Conservation (phyloP, 345 rosid species). For the Linum tenue region DNA sequence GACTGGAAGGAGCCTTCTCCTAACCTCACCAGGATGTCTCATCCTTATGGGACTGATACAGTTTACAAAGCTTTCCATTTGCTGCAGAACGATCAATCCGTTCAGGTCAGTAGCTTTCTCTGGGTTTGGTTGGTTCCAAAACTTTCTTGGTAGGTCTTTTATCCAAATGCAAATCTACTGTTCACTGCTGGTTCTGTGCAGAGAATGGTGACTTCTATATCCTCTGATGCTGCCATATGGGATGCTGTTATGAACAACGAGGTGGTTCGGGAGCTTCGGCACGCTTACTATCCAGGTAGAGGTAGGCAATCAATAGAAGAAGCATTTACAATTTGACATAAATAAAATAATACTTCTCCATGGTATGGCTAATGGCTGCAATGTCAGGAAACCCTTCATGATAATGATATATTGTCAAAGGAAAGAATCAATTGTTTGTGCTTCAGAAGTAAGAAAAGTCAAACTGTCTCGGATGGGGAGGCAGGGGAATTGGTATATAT, state of each 20-base stretch:
- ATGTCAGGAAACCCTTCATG: not conserved
- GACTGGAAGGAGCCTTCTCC: constrained; percentile 5
- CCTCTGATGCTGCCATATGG: constrained; percentile 48
- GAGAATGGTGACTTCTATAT: constrained; percentile 39
- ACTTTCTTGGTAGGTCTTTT: too few species aligned
- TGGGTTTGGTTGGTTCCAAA: not conserved
- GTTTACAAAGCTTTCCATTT: constrained; percentile 17
- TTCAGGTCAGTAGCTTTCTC: constrained; percentile 17
- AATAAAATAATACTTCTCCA: too few species aligned
- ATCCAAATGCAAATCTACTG: not conserved
- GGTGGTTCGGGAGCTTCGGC: constrained; percentile 26
- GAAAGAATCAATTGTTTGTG: too few species aligned
- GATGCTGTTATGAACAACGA: constrained; percentile 39
- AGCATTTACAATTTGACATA: too few species aligned
- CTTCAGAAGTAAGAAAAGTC: too few species aligned
- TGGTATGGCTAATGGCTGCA: too few species aligned
- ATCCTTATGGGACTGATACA: constrained; percentile 15
- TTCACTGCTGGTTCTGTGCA: constrained; percentile 4
- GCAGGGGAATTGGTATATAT: too few species aligned
- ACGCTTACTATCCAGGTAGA: constrained; percentile 26
- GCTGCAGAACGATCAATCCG: constrained; percentile 24
- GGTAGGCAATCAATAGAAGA: too few species aligned
- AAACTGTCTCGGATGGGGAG: too few species aligned
- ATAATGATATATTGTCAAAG: too few species aligned
- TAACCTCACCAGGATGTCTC: constrained; percentile 1